A percentile compares a stretch with the other conserved stretches of the same genome.
These are phyloP conservation scores for Hypomyces perniciosus DNA, from an alignment of 2,329 filamentous ascomycete genomes.

Conservation along the genomic window DNA sequence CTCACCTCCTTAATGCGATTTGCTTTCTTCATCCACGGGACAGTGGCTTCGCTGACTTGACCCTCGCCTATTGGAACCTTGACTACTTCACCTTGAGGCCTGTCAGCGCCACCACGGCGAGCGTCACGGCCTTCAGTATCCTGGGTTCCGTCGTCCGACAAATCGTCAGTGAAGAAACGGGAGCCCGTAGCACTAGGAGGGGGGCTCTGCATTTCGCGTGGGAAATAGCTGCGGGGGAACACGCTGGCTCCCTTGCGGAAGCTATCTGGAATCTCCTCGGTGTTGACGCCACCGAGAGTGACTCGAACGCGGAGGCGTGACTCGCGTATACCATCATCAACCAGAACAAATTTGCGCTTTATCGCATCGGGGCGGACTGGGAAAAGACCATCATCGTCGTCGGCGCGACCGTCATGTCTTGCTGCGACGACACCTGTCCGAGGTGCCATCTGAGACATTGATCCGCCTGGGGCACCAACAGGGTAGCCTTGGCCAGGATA, in stretches of 20 bases:
- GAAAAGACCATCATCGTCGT: constrained; percentile 67
- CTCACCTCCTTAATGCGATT: constrained; percentile 77
- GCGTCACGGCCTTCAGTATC: constrained; percentile 43
- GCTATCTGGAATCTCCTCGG: constrained; percentile 91
- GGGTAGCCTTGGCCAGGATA: constrained; percentile 59
- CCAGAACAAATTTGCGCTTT: constrained; percentile 92
- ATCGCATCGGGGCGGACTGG: constrained; percentile 84
- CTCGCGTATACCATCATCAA: constrained; percentile 80
- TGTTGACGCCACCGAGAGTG: constrained; percentile 87
- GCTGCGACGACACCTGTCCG: constrained; percentile 32
- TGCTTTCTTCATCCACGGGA: constrained; percentile 65
- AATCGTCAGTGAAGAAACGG: constrained; percentile 66
- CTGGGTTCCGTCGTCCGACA: constrained; percentile 49
- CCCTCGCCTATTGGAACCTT: constrained; percentile 62
- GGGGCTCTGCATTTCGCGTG: constrained; percentile 84
- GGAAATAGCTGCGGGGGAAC: constrained; percentile 86
- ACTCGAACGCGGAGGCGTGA: constrained; percentile 82
- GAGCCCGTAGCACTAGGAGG: constrained; percentile 69
- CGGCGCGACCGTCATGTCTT: constrained; percentile 35
- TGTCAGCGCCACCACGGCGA: constrained; percentile 30
- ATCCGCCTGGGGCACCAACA: constrained; percentile 41
- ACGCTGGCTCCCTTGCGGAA: constrained; percentile 88
- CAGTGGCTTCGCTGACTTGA: constrained; percentile 64
- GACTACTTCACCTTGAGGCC: constrained; percentile 38
- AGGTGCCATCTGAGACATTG: constrained; percentile 57